Evolutionary conservation across 2,329 filamentous ascomycete species (phyloP).

Genomic region (Trichoderma sp.): DNA sequence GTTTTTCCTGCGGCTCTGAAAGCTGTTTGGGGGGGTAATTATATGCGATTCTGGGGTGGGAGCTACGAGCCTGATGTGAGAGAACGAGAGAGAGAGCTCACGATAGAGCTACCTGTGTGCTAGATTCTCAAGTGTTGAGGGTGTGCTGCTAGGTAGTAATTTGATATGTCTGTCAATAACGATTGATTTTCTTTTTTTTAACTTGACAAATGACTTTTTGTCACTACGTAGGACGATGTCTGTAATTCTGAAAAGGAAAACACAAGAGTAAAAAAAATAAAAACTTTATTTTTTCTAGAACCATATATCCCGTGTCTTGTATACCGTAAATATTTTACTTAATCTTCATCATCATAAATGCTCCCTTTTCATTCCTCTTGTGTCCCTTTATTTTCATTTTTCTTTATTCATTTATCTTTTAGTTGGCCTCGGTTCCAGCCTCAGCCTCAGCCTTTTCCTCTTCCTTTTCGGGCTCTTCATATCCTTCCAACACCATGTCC

Average conservation of each 20-base stretch:
- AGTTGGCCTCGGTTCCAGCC: background rate
- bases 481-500: slow-evolving; percentile 92
- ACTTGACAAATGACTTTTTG: no score
- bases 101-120: background rate
- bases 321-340: background rate
- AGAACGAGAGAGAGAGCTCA: background rate
- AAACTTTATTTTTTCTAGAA: background rate
- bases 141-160: slow-evolving; percentile 4
- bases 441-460: slow-evolving; percentile 28
- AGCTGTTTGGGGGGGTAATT: background rate
- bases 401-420: background rate
- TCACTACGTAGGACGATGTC: background rate
- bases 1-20: background rate
- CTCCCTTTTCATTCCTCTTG: background rate
- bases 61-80: background rate
- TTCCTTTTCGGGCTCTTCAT: slow-evolving; percentile 56
- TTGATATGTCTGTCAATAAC: background rate
- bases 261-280: background rate
- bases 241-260: background rate
- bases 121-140: slow-evolving; percentile 1
- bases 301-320: background rate
- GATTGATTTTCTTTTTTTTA: background rate
- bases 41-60: background rate
- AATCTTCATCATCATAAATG: slow-evolving; percentile 8
- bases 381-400: background rate